Evolutionary conservation across 805 yeast genomes (phyloP).

Genomic region (Myxozyma geophila): DNA sequence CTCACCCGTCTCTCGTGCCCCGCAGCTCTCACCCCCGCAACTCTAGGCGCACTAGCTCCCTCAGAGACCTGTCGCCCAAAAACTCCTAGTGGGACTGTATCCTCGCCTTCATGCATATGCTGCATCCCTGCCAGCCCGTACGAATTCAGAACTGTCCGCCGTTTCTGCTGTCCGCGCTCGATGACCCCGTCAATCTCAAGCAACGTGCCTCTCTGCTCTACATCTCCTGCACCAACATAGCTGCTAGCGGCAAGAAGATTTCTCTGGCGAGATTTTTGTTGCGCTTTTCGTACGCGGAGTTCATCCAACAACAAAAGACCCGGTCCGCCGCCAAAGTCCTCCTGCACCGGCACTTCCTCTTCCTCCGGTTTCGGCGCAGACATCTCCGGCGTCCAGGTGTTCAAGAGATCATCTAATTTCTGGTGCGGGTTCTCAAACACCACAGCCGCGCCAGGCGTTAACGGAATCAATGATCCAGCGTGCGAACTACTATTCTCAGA

Average conservation of each 20-base stretch:
- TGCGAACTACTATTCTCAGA: constrained; percentile 4
- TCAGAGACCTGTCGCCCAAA: background rate
- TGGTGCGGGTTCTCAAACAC: constrained; percentile 22
- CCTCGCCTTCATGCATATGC: constrained; percentile 10
- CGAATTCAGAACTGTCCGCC: constrained; percentile 16
- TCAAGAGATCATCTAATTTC: constrained; percentile 19
- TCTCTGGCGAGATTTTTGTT: constrained; percentile 17
- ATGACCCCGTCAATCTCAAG: constrained; percentile 19
- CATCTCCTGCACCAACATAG: background rate
- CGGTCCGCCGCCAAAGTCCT: constrained; percentile 15
- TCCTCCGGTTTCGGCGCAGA: background rate
- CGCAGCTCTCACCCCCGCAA: background rate
- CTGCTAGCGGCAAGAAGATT: background rate
- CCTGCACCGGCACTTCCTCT: constrained; percentile 1
- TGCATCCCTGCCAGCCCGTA: constrained; percentile 17
- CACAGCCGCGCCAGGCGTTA: constrained; percentile 9
- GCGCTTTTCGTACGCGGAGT: constrained; percentile 20
- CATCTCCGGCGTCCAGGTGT: constrained; percentile 1
- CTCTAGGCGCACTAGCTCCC: background rate
- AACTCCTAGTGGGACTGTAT: constrained; percentile 17
- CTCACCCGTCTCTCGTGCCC: constrained; percentile 1
- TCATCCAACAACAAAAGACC: constrained; percentile 23
- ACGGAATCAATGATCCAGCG: constrained; percentile 1
- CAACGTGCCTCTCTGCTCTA: constrained; percentile 6
- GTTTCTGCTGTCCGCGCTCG: constrained; percentile 19